These are phyloP conservation scores for Waltergamsia citrina DNA, from an alignment of 2,329 filamentous ascomycete species.

Conservation along the genomic window DNA sequence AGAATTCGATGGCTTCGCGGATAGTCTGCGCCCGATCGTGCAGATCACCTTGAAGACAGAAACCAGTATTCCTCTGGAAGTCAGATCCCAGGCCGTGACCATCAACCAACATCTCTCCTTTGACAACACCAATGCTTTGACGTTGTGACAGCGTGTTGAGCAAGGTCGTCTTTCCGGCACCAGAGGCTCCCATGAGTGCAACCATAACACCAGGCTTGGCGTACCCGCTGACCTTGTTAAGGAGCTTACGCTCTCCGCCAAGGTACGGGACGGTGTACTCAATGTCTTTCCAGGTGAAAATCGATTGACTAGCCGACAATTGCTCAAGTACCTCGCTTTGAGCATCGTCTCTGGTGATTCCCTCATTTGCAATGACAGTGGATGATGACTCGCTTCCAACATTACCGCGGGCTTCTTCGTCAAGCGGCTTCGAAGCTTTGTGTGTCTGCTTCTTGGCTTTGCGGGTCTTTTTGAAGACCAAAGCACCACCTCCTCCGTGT, in stretches of 20 bases:
- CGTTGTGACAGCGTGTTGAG: constrained; percentile 69
- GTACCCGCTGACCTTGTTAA: constrained; percentile 56
- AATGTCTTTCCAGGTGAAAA: constrained; percentile 65
- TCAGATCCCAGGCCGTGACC: constrained; percentile 57
- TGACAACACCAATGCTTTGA: constrained; percentile 63
- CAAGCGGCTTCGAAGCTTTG: constrained; percentile 11
- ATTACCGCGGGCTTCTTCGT: constrained; percentile 27
- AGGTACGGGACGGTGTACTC: constrained; percentile 57
- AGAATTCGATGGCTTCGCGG: constrained; percentile 55
- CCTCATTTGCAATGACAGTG: constrained; percentile 1
- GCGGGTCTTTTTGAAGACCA: constrained; percentile 63
- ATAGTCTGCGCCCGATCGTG: constrained; percentile 56
- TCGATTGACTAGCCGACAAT: constrained; percentile 17
- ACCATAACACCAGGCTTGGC: constrained; percentile 74
- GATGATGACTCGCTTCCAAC: constrained; percentile 1
- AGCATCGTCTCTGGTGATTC: no score
- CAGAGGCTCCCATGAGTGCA: constrained; percentile 72
- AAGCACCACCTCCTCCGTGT: constrained; percentile 52
- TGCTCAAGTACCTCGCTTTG: constrained; percentile 9
- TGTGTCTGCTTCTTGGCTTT: constrained; percentile 39
- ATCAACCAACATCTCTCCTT: constrained; percentile 69
- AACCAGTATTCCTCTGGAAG: constrained; percentile 72
- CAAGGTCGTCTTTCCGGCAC: constrained; percentile 76
- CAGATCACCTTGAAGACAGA: constrained; percentile 50
- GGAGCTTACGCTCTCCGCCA: constrained; percentile 19